Percentiles rank a stretch among this genome's conserved stretches.
These are phyloP conservation scores for Volvox africanus DNA, from an alignment of 139 green algal genomes.

Conservation along the genomic window DNA sequence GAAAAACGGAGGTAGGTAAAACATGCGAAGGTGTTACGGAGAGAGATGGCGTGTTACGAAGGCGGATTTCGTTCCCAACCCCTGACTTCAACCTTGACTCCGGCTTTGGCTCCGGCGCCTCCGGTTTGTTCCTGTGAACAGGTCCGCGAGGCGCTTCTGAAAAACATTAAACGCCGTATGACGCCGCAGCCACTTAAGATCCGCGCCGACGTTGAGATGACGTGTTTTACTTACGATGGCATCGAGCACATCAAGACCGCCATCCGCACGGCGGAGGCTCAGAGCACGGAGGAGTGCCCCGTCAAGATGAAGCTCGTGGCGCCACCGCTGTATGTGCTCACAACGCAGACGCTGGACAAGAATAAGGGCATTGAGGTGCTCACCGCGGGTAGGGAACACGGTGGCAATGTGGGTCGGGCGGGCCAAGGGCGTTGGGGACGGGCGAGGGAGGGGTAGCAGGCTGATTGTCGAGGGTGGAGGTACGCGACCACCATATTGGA, in stretches of 20 bases:
- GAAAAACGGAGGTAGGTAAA: too few relatives aligned
- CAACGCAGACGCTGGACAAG: constrained; percentile 97
- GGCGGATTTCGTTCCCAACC: too few relatives aligned
- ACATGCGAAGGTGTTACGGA: too few relatives aligned
- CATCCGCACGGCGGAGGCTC: constrained; percentile 77
- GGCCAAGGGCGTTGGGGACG: too few relatives aligned
- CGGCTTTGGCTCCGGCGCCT: too few relatives aligned
- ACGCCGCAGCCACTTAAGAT: constrained; percentile 99
- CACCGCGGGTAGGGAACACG: not conserved
- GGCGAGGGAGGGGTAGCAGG: too few relatives aligned
- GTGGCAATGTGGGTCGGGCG: not conserved
- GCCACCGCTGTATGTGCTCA: constrained; percentile 98
- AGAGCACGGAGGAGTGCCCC: constrained; percentile 80
- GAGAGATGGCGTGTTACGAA: too few relatives aligned
- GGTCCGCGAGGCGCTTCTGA: constrained; percentile 90
- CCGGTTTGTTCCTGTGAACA: not conserved
- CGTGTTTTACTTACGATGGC: constrained; percentile 97
- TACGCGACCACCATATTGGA: too few relatives aligned
- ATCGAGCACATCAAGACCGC: constrained; percentile 95
- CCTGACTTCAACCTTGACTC: too few relatives aligned
- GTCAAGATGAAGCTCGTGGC: constrained; percentile 98
- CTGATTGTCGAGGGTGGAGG: too few relatives aligned
- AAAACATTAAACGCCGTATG: constrained; percentile 97
- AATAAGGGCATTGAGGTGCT: constrained; percentile 60
- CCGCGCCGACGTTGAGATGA: constrained; percentile 96